phyloP scores from a whole-genome alignment of 495 filamentous ascomycete genomes.

The Acidiella bohemica region DNA sequence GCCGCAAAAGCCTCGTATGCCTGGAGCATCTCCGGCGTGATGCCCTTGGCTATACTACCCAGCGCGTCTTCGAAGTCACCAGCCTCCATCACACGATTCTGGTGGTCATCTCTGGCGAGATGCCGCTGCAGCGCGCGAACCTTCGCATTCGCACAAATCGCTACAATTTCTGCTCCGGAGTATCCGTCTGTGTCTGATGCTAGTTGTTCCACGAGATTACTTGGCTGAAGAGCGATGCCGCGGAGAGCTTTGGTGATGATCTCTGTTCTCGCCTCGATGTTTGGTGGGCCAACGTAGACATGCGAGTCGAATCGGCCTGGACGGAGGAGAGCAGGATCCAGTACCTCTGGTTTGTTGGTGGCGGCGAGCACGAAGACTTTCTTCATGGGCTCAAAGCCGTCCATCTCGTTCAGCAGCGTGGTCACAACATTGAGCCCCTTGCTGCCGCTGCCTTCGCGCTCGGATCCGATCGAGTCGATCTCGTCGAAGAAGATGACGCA shows the following conservation, averaged over 20 bases:
- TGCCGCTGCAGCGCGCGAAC: slow-evolving; percentile 17
- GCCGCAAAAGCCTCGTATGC: slow-evolving; percentile 11
- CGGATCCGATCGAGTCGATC: slow-evolving; percentile 83
- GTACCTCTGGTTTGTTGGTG: slow-evolving; percentile 77
- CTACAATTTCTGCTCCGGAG: slow-evolving; percentile 79
- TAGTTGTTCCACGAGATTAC: slow-evolving; percentile 46
- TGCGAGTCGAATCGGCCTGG: slow-evolving; percentile 79
- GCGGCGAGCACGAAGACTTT: slow-evolving; percentile 86
- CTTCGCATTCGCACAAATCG: slow-evolving; percentile 55
- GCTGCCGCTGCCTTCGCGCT: slow-evolving; percentile 31
- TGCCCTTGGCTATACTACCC: slow-evolving; percentile 3
- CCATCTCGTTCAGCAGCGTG: slow-evolving; percentile 89
- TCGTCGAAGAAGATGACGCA: slow-evolving; percentile 98
- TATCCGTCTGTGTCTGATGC: slow-evolving; percentile 65
- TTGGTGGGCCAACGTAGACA: slow-evolving; percentile 82
- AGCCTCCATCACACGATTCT: slow-evolving; percentile 8
- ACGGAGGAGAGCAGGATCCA: slow-evolving; percentile 78
- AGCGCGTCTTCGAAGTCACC: slow-evolving; percentile 16
- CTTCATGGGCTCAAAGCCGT: slow-evolving; percentile 75
- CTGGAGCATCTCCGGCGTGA: slow-evolving; percentile 15
- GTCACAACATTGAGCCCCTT: slow-evolving; percentile 71
- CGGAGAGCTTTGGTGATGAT: slow-evolving; percentile 57
- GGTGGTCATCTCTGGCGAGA: slow-evolving; percentile 45
- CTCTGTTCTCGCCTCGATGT: slow-evolving; percentile 56
- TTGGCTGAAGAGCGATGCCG: slow-evolving; percentile 46